Conservation (phyloP, 1,139 yeast species). For the Eremothecium gossypii region DNA sequence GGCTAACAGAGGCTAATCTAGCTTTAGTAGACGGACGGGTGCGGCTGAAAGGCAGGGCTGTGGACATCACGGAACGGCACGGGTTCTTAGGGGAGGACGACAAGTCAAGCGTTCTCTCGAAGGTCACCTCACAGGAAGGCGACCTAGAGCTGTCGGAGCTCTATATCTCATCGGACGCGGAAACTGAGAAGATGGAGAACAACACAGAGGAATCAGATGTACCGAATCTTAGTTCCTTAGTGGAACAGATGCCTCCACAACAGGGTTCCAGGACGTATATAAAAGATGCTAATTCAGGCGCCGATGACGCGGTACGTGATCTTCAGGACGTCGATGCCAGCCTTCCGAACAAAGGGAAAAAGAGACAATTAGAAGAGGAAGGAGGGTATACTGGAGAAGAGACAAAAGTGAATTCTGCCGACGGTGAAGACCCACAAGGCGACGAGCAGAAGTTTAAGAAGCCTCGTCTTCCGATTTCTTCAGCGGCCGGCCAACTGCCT, state of each 20-base stretch:
- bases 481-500: not conserved
- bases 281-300: not conserved
- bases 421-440: not conserved
- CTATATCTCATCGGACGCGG: conserved; percentile 28
- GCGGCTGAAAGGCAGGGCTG: not conserved
- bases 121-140: conserved; percentile 18
- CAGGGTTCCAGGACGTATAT: not conserved
- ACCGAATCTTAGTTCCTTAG: conserved; percentile 1
- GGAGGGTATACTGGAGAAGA: not conserved
- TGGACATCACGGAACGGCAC: not conserved
- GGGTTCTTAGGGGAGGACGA: conserved; percentile 15
- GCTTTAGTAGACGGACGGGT: conserved; percentile 4
- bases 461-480: conserved; percentile 4
- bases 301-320: conserved; percentile 1
- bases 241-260: conserved; percentile 1
- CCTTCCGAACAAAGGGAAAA: not conserved
- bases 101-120: conserved; percentile 19
- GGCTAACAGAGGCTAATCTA: conserved; percentile 9
- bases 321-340: not conserved
- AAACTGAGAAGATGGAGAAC: conserved; percentile 27
- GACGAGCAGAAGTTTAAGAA: conserved; percentile 6
- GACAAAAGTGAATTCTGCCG: not conserved
- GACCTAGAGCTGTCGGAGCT: conserved; percentile 20
- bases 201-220: conserved; percentile 8
- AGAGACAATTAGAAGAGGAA: not conserved